Evolutionary conservation across 1,139 yeast genomes (phyloP).

Genomic region (Yamadazyma dendronema): DNA sequence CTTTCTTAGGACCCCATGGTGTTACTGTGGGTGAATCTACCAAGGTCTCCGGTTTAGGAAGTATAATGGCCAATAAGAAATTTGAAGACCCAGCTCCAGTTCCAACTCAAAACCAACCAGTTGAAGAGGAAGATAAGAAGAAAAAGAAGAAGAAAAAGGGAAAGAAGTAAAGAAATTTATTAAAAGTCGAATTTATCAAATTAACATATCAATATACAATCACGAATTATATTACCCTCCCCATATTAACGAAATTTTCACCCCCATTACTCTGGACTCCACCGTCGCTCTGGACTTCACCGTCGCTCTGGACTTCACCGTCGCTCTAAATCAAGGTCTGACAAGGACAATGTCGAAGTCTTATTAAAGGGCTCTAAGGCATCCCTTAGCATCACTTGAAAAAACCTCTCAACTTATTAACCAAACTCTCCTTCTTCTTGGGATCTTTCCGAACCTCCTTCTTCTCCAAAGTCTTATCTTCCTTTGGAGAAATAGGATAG

Average conservation of each 20-base stretch:
- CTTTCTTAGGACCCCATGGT: conserved; percentile 86
- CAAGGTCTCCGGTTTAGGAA: conserved; percentile 36
- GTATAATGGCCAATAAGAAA: conserved; percentile 41
- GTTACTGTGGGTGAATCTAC: conserved; percentile 34
- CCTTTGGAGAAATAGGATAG: conserved; percentile 12
- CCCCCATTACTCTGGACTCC: no score
- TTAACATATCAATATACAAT: not conserved
- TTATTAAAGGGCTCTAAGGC: no score
- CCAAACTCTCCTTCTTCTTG: conserved; percentile 24
- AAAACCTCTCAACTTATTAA: conserved; percentile 34
- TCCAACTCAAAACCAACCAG: conserved; percentile 11
- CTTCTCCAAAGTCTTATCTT: conserved; percentile 4
- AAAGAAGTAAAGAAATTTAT: conserved; percentile 1
- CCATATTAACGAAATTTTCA: no score
- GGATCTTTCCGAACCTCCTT: conserved; percentile 6
- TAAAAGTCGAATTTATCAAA: not conserved
- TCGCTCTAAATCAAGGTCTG: no score
- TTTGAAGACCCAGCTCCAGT: conserved; percentile 21
- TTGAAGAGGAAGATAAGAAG: conserved; percentile 19
- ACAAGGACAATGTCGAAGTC: no score
- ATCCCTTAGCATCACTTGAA: conserved; percentile 32
- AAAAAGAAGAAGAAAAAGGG: conserved; percentile 17
- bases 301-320: not conserved
- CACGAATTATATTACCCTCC: not conserved
- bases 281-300: not conserved